phyloP scores from a whole-genome alignment of 371 early-diverging fungal species.

The Haplosporangium sp. region DNA sequence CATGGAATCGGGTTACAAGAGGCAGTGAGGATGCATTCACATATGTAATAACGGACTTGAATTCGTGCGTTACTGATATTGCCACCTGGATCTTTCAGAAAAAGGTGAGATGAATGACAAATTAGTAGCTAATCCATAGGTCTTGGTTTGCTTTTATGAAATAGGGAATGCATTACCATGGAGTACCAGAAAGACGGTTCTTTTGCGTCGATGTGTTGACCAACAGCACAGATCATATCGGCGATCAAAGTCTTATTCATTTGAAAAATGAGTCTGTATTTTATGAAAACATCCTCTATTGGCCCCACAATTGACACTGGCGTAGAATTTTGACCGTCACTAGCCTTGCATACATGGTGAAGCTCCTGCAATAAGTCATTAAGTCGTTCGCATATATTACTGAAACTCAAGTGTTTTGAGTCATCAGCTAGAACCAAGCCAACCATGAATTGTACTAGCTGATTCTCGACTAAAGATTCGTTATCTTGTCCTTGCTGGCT shows the following conservation, averaged over 20 bases:
- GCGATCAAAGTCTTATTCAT: slow-evolving; percentile 15
- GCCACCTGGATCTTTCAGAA: not conserved
- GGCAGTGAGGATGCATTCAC: not conserved
- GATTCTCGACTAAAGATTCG: not conserved
- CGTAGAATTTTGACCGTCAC: not conserved
- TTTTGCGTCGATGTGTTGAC: not conserved
- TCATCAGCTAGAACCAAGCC: slow-evolving; percentile 2
- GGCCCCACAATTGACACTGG: not conserved
- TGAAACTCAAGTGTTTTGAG: not conserved
- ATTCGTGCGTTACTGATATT: not conserved
- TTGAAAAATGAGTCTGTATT: not conserved
- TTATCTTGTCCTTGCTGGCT: not conserved
- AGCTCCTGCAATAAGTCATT: slow-evolving; percentile 4
- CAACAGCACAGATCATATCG: slow-evolving; percentile 24
- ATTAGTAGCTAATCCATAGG: not conserved
- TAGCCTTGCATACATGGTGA: not conserved
- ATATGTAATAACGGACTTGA: not conserved
- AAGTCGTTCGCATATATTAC: not conserved
- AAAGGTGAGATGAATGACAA: not conserved
- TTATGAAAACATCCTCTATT: not conserved
- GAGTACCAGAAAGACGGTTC: slow-evolving; percentile 11
- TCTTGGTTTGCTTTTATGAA: not conserved
- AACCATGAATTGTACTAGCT: not conserved
- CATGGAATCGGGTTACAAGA: slow-evolving; percentile 9
- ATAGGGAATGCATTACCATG: slow-evolving; percentile 11